A percentile compares a stretch with the other conserved stretches of the same genome.
Evolutionary conservation across 2,329 filamentous ascomycete genomes (phyloP).

Genomic region (Penicillium janthinellum): DNA sequence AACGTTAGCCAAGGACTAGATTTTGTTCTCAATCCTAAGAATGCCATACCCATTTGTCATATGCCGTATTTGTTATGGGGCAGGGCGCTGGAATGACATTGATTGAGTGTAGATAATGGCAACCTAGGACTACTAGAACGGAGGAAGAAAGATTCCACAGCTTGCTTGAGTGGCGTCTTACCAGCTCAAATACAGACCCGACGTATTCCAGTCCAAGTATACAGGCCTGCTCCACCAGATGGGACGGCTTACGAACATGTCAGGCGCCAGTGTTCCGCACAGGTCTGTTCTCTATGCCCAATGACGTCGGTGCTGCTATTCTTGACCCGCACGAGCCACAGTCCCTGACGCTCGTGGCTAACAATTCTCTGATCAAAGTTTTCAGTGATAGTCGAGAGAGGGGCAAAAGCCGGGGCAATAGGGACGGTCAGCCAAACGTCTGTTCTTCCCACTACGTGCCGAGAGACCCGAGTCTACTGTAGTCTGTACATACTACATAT

Average conservation of each 20-base stretch:
- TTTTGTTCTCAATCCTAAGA: too few species aligned
- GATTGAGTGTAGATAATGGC: neutral
- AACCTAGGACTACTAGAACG: neutral
- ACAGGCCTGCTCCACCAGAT: neutral
- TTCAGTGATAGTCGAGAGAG: neutral
- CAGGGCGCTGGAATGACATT: neutral
- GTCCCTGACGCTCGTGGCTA: slow-evolving; percentile 14
- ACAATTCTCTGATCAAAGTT: slow-evolving; percentile 1
- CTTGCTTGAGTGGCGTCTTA: neutral
- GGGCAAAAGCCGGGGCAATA: neutral
- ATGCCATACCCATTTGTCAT: too few species aligned
- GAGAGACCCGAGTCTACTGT: neutral
- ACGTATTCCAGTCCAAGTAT: neutral
- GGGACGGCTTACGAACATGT: slow-evolving; percentile 9
- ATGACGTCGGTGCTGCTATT: slow-evolving; percentile 33
- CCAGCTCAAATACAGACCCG: neutral
- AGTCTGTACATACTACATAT: too few species aligned
- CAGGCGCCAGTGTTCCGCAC: slow-evolving; percentile 4
- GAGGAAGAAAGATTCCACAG: neutral
- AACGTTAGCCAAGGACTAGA: too few species aligned
- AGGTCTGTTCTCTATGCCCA: slow-evolving; percentile 17
- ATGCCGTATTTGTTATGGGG: neutral
- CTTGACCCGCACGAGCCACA: slow-evolving; percentile 26
- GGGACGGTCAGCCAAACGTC: neutral
- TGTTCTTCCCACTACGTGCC: neutral